phyloP scores from a whole-genome alignment of 768 basidiomycete genomes.

The Tylopilus rubrobrunneus region DNA sequence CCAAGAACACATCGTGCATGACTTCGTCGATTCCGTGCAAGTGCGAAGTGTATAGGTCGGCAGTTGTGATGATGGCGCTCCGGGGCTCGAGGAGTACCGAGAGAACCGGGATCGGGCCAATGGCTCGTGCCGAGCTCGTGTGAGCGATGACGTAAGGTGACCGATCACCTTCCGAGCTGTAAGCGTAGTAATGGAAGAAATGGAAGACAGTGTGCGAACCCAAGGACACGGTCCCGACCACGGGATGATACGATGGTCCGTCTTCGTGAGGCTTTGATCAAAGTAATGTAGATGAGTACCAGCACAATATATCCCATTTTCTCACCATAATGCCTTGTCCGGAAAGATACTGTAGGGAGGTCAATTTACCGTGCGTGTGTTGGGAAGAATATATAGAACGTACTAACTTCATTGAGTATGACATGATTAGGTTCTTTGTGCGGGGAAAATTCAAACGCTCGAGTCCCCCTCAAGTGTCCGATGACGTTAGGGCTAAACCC shows the following conservation, averaged over 20 bases:
- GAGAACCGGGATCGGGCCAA: conserved; percentile 61
- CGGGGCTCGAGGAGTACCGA: conserved; percentile 82
- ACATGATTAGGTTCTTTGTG: conserved; percentile 81
- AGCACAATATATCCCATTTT: conserved; percentile 14
- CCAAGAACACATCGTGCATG: conserved; percentile 44
- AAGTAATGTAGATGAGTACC: conserved; percentile 1
- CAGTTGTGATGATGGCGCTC: conserved; percentile 75
- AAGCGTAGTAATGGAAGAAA: conserved; percentile 82
- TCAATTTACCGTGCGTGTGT: conserved; percentile 10
- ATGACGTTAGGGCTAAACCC: conserved; percentile 75
- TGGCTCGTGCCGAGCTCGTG: conserved; percentile 42
- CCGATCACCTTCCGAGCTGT: conserved; percentile 30
- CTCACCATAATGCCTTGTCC: conserved; percentile 92
- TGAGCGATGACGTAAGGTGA: conserved; percentile 15
- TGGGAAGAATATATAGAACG: no score
- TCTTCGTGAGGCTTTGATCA: conserved; percentile 81
- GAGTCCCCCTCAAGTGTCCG: conserved; percentile 59
- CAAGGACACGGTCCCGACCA: conserved; percentile 87
- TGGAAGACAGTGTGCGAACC: conserved; percentile 81
- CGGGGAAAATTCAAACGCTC: conserved; percentile 59
- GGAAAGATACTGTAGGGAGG: conserved; percentile 59
- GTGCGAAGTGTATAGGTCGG: conserved; percentile 62
- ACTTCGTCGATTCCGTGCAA: conserved; percentile 78
- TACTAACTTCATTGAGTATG: conserved; percentile 76
- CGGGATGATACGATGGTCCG: conserved; percentile 82